Conservation (phyloP, 257 asterid species). For the Cruciata laevipes region DNA sequence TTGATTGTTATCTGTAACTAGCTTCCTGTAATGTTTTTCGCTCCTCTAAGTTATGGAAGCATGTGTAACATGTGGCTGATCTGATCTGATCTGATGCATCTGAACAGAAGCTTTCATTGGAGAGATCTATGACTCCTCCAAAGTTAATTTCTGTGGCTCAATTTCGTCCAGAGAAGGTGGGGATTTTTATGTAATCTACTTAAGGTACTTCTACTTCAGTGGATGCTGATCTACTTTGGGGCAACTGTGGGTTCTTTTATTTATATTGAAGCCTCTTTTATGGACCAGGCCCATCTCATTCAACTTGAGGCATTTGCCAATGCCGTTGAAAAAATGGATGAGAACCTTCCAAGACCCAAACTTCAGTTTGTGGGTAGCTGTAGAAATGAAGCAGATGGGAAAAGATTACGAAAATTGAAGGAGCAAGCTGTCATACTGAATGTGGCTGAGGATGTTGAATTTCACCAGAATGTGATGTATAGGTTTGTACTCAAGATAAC, state of each 20-base stretch:
- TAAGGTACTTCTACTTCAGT: constrained; percentile 39
- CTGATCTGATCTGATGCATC: constrained; percentile 15
- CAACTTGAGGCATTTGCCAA: constrained; percentile 90
- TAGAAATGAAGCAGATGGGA: constrained; percentile 90
- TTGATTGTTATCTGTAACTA: not conserved
- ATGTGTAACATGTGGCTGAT: too few relatives aligned
- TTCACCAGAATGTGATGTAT: constrained; percentile 73
- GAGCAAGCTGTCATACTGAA: constrained; percentile 61
- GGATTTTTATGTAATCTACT: constrained; percentile 36
- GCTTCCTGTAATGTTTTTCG: not conserved
- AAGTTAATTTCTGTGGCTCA: constrained; percentile 89
- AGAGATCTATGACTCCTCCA: constrained; percentile 48
- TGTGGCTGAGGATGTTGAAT: constrained; percentile 73
- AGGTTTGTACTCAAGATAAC: constrained; percentile 35
- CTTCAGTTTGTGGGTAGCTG: constrained; percentile 93
- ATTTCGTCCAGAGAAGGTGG: constrained; percentile 98
- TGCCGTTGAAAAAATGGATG: constrained; percentile 48
- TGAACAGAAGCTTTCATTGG: constrained; percentile 63
- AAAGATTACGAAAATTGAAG: constrained; percentile 70
- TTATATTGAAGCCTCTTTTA: constrained; percentile 20
- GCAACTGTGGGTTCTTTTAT: constrained; percentile 16
- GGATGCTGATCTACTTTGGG: constrained; percentile 9
- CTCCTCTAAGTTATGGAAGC: not conserved
- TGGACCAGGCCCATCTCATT: constrained; percentile 63
- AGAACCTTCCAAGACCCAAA: constrained; percentile 57